A percentile compares a stretch with the other conserved stretches of the same genome.
phyloP scores from a whole-genome alignment of 768 basidiomycete genomes.

The Rhodosporidiobolus odoratus region DNA sequence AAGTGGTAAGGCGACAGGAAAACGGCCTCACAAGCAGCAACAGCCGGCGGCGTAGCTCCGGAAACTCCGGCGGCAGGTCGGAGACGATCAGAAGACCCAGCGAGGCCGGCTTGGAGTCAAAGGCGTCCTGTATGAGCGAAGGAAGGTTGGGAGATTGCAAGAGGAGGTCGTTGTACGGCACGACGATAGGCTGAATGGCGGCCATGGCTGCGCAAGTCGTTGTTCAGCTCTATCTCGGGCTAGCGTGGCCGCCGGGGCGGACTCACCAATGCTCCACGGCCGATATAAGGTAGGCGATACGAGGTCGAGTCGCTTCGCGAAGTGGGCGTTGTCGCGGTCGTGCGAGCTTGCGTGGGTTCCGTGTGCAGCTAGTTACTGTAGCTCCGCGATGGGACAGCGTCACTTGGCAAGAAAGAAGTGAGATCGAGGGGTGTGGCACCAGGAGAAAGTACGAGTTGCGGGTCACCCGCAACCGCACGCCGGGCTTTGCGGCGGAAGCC shows the following conservation, averaged over 20 bases:
- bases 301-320: too few species aligned
- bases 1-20: neutral
- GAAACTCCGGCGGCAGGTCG: slow-evolving; percentile 69
- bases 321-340: neutral
- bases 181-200: slow-evolving; percentile 50
- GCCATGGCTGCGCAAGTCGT: slow-evolving; percentile 1
- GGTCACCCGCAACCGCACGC: too few species aligned
- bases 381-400: too few species aligned
- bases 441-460: too few species aligned
- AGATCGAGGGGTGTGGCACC: too few species aligned
- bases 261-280: too few species aligned
- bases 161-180: slow-evolving; percentile 61
- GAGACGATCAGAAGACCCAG: slow-evolving; percentile 75
- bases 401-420: too few species aligned
- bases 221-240: too few species aligned
- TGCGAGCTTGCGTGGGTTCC: neutral
- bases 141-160: slow-evolving; percentile 56
- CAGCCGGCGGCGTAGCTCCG: slow-evolving; percentile 61
- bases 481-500: too few species aligned
- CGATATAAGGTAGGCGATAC: too few species aligned
- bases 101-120: slow-evolving; percentile 69
- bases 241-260: too few species aligned
- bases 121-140: slow-evolving; percentile 62
- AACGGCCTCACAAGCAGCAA: slow-evolving; percentile 54
- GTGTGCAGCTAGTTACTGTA: too few species aligned